These are phyloP conservation scores for Myrica gale DNA, from an alignment of 306 rosid genomes.

Conservation along the genomic window DNA sequence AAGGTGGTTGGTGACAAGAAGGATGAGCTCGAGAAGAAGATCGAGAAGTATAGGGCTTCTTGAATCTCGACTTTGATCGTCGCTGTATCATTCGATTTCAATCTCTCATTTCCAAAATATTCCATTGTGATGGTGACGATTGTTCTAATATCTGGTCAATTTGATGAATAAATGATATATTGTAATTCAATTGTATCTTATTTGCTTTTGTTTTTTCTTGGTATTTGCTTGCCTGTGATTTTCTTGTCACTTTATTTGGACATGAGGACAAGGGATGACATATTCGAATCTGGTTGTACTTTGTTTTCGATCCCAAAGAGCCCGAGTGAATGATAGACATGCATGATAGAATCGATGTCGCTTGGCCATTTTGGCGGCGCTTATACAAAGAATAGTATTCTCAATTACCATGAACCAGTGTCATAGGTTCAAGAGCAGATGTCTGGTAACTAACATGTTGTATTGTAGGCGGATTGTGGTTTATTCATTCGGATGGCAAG, in stretches of 20 bases:
- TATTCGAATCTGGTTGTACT: no score
- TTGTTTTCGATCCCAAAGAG: no score
- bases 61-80: not conserved
- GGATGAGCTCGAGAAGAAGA: conserved; percentile 71
- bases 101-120: not conserved
- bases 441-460: not conserved
- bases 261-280: no score
- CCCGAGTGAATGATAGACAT: no score
- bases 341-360: no score
- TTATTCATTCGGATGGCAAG: not conserved
- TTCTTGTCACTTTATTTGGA: no score
- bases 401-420: not conserved
- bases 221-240: no score
- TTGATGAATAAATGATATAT: not conserved
- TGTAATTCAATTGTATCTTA: no score
- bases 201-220: no score
- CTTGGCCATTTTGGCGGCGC: no score
- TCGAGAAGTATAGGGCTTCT: conserved; percentile 32
- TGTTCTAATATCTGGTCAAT: no score
- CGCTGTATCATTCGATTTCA: not conserved
- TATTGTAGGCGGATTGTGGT: not conserved
- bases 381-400: not conserved
- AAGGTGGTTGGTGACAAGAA: conserved; percentile 68
- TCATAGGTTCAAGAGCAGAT: not conserved
- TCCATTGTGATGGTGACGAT: no score